Conservation (phyloP, 2,329 filamentous ascomycete genomes). For the Talaromyces sp. region DNA sequence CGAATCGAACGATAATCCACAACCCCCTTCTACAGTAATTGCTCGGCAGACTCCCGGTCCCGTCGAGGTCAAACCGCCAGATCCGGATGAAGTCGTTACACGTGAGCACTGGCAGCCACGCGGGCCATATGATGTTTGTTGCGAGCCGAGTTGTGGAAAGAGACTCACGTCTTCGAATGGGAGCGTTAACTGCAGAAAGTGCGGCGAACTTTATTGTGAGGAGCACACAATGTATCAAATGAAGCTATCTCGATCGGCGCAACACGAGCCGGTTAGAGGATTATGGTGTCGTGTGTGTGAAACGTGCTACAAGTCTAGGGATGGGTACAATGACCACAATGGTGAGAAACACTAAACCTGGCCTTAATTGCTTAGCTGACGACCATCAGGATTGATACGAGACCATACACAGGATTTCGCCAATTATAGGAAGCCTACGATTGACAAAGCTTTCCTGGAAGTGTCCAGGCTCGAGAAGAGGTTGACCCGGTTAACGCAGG, state of each 20-base stretch:
- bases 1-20: conserved; percentile 75
- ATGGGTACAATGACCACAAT: conserved; percentile 88
- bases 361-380: not conserved
- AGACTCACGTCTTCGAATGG: conserved; percentile 74
- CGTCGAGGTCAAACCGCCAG: conserved; percentile 46
- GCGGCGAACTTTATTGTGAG: conserved; percentile 90
- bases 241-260: conserved; percentile 85
- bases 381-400: conserved; percentile 53
- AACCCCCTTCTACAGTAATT: conserved; percentile 38
- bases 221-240: conserved; percentile 99
- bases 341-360: conserved; percentile 36
- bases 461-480: conserved; percentile 87
- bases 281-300: conserved; percentile 95
- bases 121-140: conserved; percentile 72
- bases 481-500: conserved; percentile 80
- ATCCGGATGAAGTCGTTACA: conserved; percentile 88
- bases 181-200: conserved; percentile 88
- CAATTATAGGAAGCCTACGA: conserved; percentile 67
- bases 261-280: conserved; percentile 84
- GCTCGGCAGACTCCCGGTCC: conserved; percentile 31
- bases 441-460: conserved; percentile 84
- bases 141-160: conserved; percentile 82
- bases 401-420: conserved; percentile 72
- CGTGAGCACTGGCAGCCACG: conserved; percentile 83
- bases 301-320: conserved; percentile 97